Percentiles rank a stretch among this genome's conserved stretches.
phyloP scores from a whole-genome alignment of 345 rosid genomes.

The Eucalyptus marginata region DNA sequence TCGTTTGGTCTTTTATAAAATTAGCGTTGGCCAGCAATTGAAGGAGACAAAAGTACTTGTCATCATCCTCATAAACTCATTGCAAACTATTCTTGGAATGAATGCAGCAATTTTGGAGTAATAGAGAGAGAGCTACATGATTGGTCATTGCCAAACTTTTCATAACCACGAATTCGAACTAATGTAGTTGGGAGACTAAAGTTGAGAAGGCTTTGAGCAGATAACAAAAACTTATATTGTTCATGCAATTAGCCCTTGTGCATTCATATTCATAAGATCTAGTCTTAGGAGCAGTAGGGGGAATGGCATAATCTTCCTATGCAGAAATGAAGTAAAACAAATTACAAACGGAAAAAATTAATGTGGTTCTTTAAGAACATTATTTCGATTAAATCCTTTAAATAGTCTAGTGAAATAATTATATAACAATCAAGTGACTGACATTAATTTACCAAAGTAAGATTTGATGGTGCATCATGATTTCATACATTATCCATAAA shows the following conservation, averaged over 20 bases:
- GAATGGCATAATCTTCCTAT: fast-evolving
- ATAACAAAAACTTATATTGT: too few species aligned
- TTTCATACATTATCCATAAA: neutral
- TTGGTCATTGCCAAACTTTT: too few species aligned
- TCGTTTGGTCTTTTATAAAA: fast-evolving
- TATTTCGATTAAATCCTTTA: neutral
- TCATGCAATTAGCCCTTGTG: neutral
- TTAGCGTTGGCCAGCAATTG: too few species aligned
- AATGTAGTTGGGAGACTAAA: neutral
- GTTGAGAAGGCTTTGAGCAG: neutral
- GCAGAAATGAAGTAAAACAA: neutral
- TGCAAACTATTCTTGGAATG: too few species aligned
- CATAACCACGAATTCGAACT: neutral
- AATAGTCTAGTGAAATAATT: neutral
- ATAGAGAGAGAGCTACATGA: fast-evolving
- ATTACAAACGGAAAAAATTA: neutral
- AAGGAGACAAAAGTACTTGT: too few species aligned
- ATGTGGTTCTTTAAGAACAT: neutral
- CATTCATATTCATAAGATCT: neutral
- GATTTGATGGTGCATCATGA: neutral
- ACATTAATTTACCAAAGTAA: neutral
- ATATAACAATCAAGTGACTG: fast-evolving
- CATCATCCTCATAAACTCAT: too few species aligned
- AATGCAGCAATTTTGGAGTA: too few species aligned
- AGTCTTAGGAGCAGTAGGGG: neutral